A percentile compares a stretch with the other conserved stretches of the same genome.
Evolutionary conservation across 2,329 filamentous ascomycete genomes (phyloP).

Genomic region (Tetracladium maxilliforme): DNA sequence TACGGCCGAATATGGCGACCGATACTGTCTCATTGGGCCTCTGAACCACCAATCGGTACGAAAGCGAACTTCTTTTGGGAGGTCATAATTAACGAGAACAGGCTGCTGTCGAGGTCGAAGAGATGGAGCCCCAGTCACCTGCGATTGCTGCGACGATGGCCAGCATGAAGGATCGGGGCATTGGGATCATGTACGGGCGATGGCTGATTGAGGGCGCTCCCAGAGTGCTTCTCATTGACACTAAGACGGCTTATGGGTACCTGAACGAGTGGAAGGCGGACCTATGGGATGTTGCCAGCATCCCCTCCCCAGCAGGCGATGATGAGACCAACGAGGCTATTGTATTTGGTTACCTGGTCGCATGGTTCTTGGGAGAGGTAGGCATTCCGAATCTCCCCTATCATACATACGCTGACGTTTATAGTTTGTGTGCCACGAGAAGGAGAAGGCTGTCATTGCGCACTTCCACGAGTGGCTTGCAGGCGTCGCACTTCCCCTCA

Average conservation of each 20-base stretch:
- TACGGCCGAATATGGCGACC: conserved; percentile 94
- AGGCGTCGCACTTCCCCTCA: conserved; percentile 80
- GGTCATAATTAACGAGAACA: conserved; percentile 20
- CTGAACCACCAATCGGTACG: conserved; percentile 80
- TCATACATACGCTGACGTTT: neutral
- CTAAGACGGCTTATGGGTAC: conserved; percentile 79
- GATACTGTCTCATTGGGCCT: conserved; percentile 89
- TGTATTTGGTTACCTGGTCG: conserved; percentile 91
- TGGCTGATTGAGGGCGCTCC: conserved; percentile 98
- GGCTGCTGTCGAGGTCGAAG: conserved; percentile 97
- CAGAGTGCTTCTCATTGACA: conserved; percentile 86
- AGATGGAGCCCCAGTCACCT: conserved; percentile 69
- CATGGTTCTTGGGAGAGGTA: conserved; percentile 97
- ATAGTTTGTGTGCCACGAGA: conserved; percentile 88
- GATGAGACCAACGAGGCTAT: conserved; percentile 96
- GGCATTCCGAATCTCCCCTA: conserved; percentile 11
- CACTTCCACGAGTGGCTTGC: conserved; percentile 99
- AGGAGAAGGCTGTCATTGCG: conserved; percentile 80
- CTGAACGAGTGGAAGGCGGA: conserved; percentile 96
- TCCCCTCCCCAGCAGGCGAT: conserved; percentile 83
- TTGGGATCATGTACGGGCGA: conserved; percentile 80
- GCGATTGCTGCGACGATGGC: conserved; percentile 72
- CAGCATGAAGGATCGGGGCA: conserved; percentile 85
- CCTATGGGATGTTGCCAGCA: conserved; percentile 82
- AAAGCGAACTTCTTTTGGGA: conserved; percentile 3